Evolutionary conservation across 331 rosid genomes (phyloP), one percentile per base, ranked within the genome.

Genomic region (Cydonia oblonga): DNA sequence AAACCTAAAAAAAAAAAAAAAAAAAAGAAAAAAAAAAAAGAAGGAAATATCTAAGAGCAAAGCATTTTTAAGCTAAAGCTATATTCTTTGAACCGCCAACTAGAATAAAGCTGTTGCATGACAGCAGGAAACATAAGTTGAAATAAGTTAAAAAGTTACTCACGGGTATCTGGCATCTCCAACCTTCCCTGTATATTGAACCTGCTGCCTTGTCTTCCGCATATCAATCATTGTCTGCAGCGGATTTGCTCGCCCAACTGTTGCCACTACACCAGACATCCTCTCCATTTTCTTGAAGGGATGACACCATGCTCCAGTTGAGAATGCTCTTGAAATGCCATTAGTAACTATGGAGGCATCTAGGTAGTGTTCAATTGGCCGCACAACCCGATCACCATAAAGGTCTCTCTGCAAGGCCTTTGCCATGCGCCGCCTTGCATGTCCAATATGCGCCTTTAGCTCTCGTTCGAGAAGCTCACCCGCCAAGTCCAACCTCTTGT

Each of bases 161-260:
- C 79, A 95, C 99, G 97, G 97, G 81, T 89, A 95, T 91, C 99
- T 89, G 52, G 97, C 97, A 83, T 91, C 99, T 63, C 99, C 99
- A 69, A 90, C 99, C 79, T 86, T 95, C 75, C 97, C 99, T 0
- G 97, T 89, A 78, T 95, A 95, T 68, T 75, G 87, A 74, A 91
- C 99, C 51, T 91, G 99, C 80, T 95, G 99, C 74, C 99, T 89
- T n/a, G 96, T 86, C 75, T 87, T 91, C 77, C 99, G 85, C 88
- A 95, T 68, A 59, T 95, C 97, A n/a, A 88, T 90, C 85, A 86
- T 78, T 56, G 99, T 91, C 64, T 95, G 99, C 64, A 95, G 80
- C 1, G 97, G 97, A 84, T 95, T 95, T 26, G 97, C 84, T 66
- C 97, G 84, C 68, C 99, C 97, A 77, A 95, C 86, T 7, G 79